Conservation (phyloP, 2,329 filamentous ascomycete species). For the Ramularia collo-cygni region DNA sequence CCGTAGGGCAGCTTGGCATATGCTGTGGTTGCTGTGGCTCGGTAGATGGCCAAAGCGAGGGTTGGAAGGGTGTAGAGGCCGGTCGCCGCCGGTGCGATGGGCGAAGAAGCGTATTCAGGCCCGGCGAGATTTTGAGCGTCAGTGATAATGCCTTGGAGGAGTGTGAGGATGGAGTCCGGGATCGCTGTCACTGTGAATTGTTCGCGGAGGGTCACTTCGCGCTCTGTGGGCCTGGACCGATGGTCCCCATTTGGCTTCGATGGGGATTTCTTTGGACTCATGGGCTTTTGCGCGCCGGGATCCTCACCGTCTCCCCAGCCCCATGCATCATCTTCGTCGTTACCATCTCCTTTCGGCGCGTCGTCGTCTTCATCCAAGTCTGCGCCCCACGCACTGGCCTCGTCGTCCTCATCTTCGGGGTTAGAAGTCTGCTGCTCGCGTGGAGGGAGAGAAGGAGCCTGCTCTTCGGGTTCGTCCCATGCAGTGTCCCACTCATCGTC, state of each 20-base stretch:
- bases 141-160: slow-evolving; percentile 50
- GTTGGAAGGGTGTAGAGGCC: slow-evolving; percentile 67
- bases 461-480: slow-evolving; percentile 64
- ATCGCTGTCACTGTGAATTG: slow-evolving; percentile 84
- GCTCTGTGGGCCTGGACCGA: slow-evolving; percentile 21
- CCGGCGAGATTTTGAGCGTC: slow-evolving; percentile 49
- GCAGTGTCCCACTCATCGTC: slow-evolving; percentile 66
- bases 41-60: slow-evolving; percentile 68
- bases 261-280: slow-evolving; percentile 23
- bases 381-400: slow-evolving; percentile 44
- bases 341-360: slow-evolving; percentile 17
- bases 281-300: slow-evolving; percentile 9
- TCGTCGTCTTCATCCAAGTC: slow-evolving; percentile 26
- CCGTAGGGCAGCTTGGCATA: slow-evolving; percentile 56
- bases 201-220: slow-evolving; percentile 65
- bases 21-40: slow-evolving; percentile 67
- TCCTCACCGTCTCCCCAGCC: slow-evolving; percentile 70
- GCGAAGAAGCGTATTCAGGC: slow-evolving; percentile 39
- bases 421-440: background rate
- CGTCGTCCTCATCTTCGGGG: slow-evolving; percentile 36
- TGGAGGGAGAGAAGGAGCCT: too few relatives aligned
- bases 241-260: slow-evolving; percentile 23
- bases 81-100: slow-evolving; percentile 60
- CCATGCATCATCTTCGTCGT: slow-evolving; percentile 60
- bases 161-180: slow-evolving; percentile 66